Percentiles rank a stretch among this genome's conserved stretches.
phyloP scores from a whole-genome alignment of 2,329 filamentous ascomycete species.

The Exophiala aquamarina region DNA sequence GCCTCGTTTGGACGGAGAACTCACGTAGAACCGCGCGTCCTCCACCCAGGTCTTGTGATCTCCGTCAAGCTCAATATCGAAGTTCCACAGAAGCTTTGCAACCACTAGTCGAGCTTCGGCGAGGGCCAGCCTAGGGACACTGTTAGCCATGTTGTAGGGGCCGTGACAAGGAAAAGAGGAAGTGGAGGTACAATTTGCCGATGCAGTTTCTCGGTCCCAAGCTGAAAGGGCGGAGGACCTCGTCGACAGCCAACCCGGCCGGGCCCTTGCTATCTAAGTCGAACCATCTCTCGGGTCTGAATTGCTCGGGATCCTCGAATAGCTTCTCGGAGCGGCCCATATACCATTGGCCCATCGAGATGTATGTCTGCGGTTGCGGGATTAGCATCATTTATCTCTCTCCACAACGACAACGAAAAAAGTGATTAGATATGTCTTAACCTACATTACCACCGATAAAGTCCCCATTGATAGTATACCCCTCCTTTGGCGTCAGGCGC shows the following conservation, averaged over 20 bases:
- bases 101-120: constrained; percentile 11
- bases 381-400: too few relatives aligned
- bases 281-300: constrained; percentile 16
- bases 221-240: constrained; percentile 15
- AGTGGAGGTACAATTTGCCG: constrained; percentile 10
- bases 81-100: constrained; percentile 15
- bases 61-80: constrained; percentile 16
- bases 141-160: background rate
- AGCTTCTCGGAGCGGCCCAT: constrained; percentile 17
- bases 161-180: too few relatives aligned
- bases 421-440: background rate
- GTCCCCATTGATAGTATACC: constrained; percentile 31
- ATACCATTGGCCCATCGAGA: constrained; percentile 20
- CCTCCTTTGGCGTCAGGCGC: constrained; percentile 39
- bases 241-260: constrained; percentile 2
- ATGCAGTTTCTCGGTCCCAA: constrained; percentile 17
- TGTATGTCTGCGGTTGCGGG: constrained; percentile 9
- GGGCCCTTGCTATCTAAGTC: constrained; percentile 6
- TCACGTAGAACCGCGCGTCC: constrained; percentile 18
- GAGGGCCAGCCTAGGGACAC: background rate
- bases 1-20: background rate
- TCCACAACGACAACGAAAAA: too few relatives aligned
- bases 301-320: constrained; percentile 13
- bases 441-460: constrained; percentile 31
- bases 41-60: constrained; percentile 16